Evolutionary conservation across 495 filamentous ascomycete genomes (phyloP), one percentile per base, ranked within the genome.

Genomic region (Cetradonia linearis): DNA sequence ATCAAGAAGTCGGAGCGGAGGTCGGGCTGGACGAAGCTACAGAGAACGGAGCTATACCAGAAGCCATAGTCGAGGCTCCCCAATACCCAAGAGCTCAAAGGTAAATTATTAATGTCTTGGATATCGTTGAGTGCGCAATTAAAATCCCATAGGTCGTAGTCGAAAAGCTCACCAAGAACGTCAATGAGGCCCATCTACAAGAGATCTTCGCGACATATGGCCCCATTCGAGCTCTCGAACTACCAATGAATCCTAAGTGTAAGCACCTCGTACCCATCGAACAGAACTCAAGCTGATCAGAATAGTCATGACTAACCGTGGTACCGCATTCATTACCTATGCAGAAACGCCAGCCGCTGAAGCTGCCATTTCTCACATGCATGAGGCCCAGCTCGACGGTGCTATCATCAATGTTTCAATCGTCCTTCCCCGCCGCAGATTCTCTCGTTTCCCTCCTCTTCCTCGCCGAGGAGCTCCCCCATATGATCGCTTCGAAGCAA

Each of bases 141-240:
- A 53, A 65, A 53, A 2, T 13, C 50, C 30, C 49, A 38, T 66
- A 97, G 89, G 91, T 98, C 62, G 89, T 97, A 18, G 86, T 97
- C 36, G 94, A 98, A 74, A 94, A 93, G 68, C 79, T 98, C 66
- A 94, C 92, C 5, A 96, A 95, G 68, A 99, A 96, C 69, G 84
- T 99, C 64, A 91, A 86, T 55, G 89, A 90, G 65, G 80, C 78
- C 30, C 92, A 97, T 68, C 77, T 99, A 9, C 80, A 81, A 42
- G 93, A 99, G 66, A 95, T 99, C 55, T 99, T 99, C 70, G 86
- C 87, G 20, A 77, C 79, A 42, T 99, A 92, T 73, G 93, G 93
- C 34, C 77, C 82, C 9, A 96, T 99, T 62, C 78, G 85, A 61
- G 85, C 89, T 60, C 69, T 99, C 18, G 91, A 96, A 62, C 78